Base-by-base conservation (phyloP, 2,329 filamentous ascomycete genomes). In the Pseudogymnoascus sp. region DNA sequence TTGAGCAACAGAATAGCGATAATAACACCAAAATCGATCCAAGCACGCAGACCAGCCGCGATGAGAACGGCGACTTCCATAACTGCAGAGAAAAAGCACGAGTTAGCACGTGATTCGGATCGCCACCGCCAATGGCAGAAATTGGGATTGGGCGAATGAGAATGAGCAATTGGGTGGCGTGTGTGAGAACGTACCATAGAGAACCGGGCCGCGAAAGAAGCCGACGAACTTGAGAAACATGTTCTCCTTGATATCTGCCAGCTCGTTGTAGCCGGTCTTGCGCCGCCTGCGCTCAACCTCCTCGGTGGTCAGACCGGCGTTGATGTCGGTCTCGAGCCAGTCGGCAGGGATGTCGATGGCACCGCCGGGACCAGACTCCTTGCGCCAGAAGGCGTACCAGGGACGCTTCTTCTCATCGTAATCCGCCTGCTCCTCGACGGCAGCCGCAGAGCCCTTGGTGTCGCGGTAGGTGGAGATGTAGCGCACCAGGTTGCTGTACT, bases 1-100 rank as follows among this genome's bases (percentile, higher is more conserved):
- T 91, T 91, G 65, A 91, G 84, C 71, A 86, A 68, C 61, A 91
- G 77, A 74, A 91, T 90, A 78, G 82, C 87, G 69, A 86, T 83
- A 73, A 90, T 90, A 73, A 91, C 86, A 81, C 86, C 87, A 67
- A 90, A 81, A 77, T 91, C 87, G 66, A 89, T 81, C 87, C 87
- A 90, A 75, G 89, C 86, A 72, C 81, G 80, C 65, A 91, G 84
- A 81, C 87, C 87, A 71, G 85, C 85, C 68, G 87, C 86, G 69
- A 91, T 79, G 60, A 89, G 76, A 70, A 88, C 87, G 76, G 87
- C 87, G 70, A 89, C 72, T 81, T 90, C 87, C 87, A 90, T 90
- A 73, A 90, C 86, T 86, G 65, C 57, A 32, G 50, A 18, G 20
- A 43, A 25, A 43, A 4, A 43, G n/a, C 4, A 25, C 20, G 3